phyloP scores from a whole-genome alignment of 1,284 basidiomycete species.

The Fistulina hepatica region DNA sequence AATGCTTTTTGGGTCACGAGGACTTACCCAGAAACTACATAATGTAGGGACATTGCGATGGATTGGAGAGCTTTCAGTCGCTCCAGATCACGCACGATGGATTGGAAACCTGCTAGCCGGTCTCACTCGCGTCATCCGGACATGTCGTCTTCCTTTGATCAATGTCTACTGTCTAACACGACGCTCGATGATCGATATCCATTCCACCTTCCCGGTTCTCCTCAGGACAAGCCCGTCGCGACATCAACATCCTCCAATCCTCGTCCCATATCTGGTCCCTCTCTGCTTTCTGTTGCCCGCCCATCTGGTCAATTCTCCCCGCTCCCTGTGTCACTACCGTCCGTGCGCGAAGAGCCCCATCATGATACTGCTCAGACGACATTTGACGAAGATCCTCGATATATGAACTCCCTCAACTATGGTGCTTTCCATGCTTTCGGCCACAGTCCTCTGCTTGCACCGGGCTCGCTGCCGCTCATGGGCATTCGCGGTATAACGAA shows the following conservation, averaged over 20 bases:
- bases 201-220: neutral
- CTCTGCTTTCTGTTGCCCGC: constrained; percentile 36
- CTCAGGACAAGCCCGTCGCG: neutral
- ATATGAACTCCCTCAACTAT: constrained; percentile 27
- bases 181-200: neutral
- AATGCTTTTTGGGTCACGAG: too few species aligned
- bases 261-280: constrained; percentile 34
- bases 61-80: constrained; percentile 92
- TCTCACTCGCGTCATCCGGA: constrained; percentile 59
- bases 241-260: constrained; percentile 28
- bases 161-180: constrained; percentile 21
- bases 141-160: constrained; percentile 34
- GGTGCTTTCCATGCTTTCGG: constrained; percentile 33
- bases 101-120: constrained; percentile 67
- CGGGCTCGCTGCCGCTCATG: constrained; percentile 54
- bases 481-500: constrained; percentile 48
- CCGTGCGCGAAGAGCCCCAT: constrained; percentile 46
- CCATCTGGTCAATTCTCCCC: constrained; percentile 32
- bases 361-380: constrained; percentile 22
- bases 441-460: constrained; percentile 45
- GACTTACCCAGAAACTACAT: too few species aligned
- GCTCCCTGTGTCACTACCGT: constrained; percentile 33
- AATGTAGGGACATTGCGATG: constrained; percentile 65
- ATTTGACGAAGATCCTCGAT: constrained; percentile 26
- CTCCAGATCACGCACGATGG: constrained; percentile 86